Evolutionary conservation across 2,329 filamentous ascomycete genomes (phyloP).

Genomic region (Aspergillus viridinutans): DNA sequence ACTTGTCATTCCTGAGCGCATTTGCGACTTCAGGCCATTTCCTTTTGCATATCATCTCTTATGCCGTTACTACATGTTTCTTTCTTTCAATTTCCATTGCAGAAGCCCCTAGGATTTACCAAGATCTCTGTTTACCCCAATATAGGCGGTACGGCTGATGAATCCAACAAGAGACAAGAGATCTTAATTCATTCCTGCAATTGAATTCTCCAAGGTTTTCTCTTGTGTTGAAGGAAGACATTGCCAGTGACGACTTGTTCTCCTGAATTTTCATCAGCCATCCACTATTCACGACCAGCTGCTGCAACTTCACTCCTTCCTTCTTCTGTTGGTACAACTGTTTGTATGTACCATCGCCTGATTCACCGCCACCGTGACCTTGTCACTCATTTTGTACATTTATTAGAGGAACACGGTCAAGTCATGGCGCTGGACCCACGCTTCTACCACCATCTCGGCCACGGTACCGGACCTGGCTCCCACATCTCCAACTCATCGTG

Average conservation of each 20-base stretch:
- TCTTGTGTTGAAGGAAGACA: neutral
- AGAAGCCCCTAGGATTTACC: conserved; percentile 5
- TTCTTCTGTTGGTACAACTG: conserved; percentile 16
- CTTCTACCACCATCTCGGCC: conserved; percentile 35
- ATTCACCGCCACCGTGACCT: conserved; percentile 37
- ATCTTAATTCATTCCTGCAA: neutral
- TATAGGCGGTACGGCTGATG: neutral
- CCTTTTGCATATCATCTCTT: neutral
- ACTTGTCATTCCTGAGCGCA: neutral
- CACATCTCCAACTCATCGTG: conserved; percentile 32
- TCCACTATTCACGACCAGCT: conserved; percentile 2
- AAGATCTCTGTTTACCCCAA: conserved; percentile 8
- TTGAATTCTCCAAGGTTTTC: neutral
- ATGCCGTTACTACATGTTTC: conserved; percentile 18
- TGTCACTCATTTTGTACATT: conserved; percentile 36
- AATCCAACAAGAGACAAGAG: neutral
- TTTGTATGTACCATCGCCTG: conserved; percentile 41
- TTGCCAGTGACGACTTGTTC: neutral
- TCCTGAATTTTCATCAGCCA: conserved; percentile 5
- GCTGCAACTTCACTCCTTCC: conserved; percentile 3
- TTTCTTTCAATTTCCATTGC: conserved; percentile 19
- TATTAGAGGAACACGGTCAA: conserved; percentile 35
- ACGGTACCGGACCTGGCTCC: conserved; percentile 27
- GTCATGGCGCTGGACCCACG: conserved; percentile 41
- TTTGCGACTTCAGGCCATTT: neutral